A percentile compares a stretch with the other conserved stretches of the same genome.
Conservation (phyloP, 257 asterid species). For the Rhazya stricta region DNA sequence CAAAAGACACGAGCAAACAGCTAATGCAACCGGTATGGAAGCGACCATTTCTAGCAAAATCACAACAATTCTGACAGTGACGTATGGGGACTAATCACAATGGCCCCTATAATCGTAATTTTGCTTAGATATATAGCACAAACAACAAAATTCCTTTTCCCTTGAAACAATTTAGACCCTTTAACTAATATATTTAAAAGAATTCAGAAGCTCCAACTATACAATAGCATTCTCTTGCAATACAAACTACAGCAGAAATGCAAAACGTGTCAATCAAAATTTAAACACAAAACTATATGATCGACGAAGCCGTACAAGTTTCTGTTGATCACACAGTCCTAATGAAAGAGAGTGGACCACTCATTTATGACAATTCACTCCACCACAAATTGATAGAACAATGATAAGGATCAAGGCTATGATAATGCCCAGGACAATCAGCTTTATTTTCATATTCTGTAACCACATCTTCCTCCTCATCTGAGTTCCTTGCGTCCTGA, state of each 20-base stretch:
- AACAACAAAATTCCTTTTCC: background rate
- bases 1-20: too few relatives aligned
- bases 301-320: constrained; percentile 23
- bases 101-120: background rate
- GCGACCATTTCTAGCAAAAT: too few relatives aligned
- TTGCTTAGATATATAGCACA: background rate
- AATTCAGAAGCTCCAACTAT: constrained; percentile 43
- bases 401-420: constrained; percentile 84
- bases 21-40: too few relatives aligned
- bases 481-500: constrained; percentile 84
- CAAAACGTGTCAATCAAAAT: constrained; percentile 28
- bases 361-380: constrained; percentile 57
- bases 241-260: constrained; percentile 25
- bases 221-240: constrained; percentile 43
- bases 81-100: too few relatives aligned
- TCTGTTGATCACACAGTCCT: constrained; percentile 17
- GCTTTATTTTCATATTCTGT: constrained; percentile 93
- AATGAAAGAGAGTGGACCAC: constrained; percentile 3
- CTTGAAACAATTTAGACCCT: constrained; percentile 8
- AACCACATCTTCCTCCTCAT: constrained; percentile 96
- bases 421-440: constrained; percentile 80
- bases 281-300: constrained; percentile 26
- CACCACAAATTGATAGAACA: constrained; percentile 76
- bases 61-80: background rate
- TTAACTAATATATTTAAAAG: constrained; percentile 27